phyloP scores from a whole-genome alignment of 2,329 filamentous ascomycete species.

The Penicillium freii region DNA sequence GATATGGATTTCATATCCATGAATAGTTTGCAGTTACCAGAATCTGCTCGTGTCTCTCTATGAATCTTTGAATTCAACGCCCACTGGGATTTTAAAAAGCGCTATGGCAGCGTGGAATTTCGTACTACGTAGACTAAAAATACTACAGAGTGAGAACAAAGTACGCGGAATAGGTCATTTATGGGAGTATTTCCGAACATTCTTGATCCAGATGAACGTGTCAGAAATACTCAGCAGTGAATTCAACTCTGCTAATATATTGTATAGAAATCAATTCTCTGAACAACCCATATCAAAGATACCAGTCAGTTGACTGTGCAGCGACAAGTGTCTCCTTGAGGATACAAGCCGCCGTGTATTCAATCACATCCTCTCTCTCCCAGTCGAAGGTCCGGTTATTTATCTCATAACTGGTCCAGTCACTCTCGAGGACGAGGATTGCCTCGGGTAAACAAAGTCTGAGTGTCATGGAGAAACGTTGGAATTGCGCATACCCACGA shows the following conservation, averaged over 20 bases:
- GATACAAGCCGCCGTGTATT: neutral
- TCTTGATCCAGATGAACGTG: rapidly evolving
- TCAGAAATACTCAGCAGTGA: too few relatives aligned
- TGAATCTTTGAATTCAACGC: neutral
- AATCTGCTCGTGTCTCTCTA: neutral
- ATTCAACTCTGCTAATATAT: neutral
- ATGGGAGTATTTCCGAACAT: rapidly evolving
- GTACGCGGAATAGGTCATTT: neutral
- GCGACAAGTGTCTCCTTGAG: neutral
- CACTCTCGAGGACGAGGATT: neutral
- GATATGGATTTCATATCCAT: neutral
- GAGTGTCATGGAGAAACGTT: neutral
- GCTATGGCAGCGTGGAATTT: neutral
- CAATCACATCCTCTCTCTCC: neutral
- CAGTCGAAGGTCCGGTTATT: neutral
- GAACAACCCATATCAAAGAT: neutral
- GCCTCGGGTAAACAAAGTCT: neutral
- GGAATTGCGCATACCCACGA: neutral
- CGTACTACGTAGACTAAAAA: neutral
- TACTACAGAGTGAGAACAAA: neutral
- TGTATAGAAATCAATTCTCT: neutral
- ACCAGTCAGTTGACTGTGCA: neutral
- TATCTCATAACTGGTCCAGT: neutral
- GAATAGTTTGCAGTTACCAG: neutral
- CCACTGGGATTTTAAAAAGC: neutral